Evolutionary conservation across 768 basidiomycete genomes (phyloP).

Genomic region (Paxillus involutus): DNA sequence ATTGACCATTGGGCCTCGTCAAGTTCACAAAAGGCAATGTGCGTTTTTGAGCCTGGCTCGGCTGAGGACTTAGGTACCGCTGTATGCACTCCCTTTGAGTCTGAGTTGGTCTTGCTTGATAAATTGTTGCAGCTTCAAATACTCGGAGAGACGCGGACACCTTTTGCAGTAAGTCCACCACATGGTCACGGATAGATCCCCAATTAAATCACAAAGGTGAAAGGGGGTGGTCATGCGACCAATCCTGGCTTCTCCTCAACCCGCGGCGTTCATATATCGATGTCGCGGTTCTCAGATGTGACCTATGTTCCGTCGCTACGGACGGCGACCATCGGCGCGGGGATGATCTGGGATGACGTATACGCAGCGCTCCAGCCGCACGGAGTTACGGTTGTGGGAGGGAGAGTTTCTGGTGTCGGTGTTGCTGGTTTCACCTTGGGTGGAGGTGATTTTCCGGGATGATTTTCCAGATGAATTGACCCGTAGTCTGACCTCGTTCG

Average conservation of each 20-base stretch:
- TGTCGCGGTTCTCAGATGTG: constrained; percentile 45
- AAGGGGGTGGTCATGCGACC: constrained; percentile 56
- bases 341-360: constrained; percentile 67
- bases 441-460: constrained; percentile 41
- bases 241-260: constrained; percentile 63
- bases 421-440: constrained; percentile 60
- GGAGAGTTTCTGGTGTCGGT: constrained; percentile 56
- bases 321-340: constrained; percentile 40
- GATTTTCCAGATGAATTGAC: too few relatives aligned
- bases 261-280: constrained; percentile 53
- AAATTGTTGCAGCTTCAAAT: too few relatives aligned
- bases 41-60: too few relatives aligned
- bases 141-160: too few relatives aligned
- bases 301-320: constrained; percentile 37
- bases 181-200: too few relatives aligned
- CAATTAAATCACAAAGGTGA: constrained; percentile 39
- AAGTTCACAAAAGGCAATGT: too few relatives aligned
- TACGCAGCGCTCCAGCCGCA: constrained; percentile 51
- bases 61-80: too few relatives aligned
- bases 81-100: too few relatives aligned
- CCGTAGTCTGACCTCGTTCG: not conserved
- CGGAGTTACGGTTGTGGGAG: constrained; percentile 57
- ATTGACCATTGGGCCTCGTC: too few relatives aligned
- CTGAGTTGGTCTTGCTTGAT: too few relatives aligned
- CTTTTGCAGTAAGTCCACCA: too few relatives aligned